A percentile compares a stretch with the other conserved stretches of the same genome.
Evolutionary conservation across 345 rosid genomes (phyloP).

Genomic region (Dipteronia dyeriana): DNA sequence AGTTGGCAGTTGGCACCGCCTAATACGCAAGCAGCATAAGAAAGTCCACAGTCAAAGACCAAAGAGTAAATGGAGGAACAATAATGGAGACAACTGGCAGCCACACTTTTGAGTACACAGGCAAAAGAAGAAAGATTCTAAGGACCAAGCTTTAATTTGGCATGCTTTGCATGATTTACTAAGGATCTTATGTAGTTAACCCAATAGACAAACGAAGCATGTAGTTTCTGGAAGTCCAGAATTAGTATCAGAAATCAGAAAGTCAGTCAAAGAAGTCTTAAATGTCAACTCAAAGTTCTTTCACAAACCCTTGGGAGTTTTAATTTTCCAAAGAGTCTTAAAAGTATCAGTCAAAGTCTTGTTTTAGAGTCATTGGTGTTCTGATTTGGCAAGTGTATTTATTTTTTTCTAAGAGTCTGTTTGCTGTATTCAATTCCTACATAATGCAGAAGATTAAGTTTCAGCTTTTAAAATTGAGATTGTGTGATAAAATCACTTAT

Average conservation of each 20-base stretch:
- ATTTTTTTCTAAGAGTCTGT: neutral
- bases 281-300: neutral
- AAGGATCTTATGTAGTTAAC: neutral
- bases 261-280: neutral
- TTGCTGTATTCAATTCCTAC: neutral
- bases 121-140: neutral
- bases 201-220: neutral
- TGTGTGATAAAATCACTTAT: neutral
- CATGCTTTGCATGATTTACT: neutral
- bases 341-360: neutral
- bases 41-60: neutral
- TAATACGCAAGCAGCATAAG: neutral
- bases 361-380: neutral
- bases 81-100: neutral
- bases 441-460: neutral
- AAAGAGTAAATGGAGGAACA: neutral
- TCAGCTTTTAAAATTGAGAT: neutral
- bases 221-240: neutral
- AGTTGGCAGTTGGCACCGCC: neutral
- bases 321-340: neutral
- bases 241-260: neutral
- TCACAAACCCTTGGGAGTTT: neutral
- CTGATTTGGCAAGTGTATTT: neutral
- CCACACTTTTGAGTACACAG: neutral
- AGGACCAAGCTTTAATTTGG: neutral